Base-by-base conservation (phyloP, 208 protist species). In the Acanthamoeba divionensis region DNA sequence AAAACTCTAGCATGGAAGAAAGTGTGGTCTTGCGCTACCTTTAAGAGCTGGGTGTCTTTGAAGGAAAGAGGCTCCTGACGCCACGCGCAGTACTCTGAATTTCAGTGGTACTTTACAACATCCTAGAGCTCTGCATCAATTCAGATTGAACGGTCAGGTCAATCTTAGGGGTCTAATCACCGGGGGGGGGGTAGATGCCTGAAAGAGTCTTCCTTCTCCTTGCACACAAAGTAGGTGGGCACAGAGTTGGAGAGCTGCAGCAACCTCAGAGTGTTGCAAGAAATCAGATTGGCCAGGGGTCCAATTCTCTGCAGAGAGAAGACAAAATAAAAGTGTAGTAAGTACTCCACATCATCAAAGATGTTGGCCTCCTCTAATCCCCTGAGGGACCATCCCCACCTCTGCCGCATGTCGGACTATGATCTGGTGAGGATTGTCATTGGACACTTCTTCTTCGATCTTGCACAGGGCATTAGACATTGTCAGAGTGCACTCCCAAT, bases 21-120 rank as follows among this genome's bases (percentile, higher is more conserved):
- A 54, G n/a, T 31, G 21, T 63, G 54, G 24, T 50, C 67, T 15
- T 90, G 12, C 26, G 21, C 6, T 26, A 71, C 77, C 63, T 24
- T 71, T 67, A 52, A 90, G 62, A 26, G 83, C 75, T 47, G 57
- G 60, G 48, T 91, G 87, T 54, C 73, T 88, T 65, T 93, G 91
- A 26, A 93, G 62, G 52, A 89, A 91, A 48, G 75, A 90, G 31
- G n/a, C n/a, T n/a, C 91, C 91, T 21, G 91, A 91, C 18, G 91
- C 91, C 10, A 93, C 31, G 47, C 91, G 77, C 60, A 86, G 77
- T 54, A 91, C 89, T 55, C 91, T 91, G 8, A 93, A 86, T 31
- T 93, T 89, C 9, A 93, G 47, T 45, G 91, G 91, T 55, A 93
- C 75, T 89, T 91, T 93, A 63, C 82, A 60, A 62, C 91, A 93